Evolutionary conservation across 2,329 filamentous ascomycete species (phyloP), one percentile per base, ranked within the genome.

Genomic region (Zasmidium angulare): DNA sequence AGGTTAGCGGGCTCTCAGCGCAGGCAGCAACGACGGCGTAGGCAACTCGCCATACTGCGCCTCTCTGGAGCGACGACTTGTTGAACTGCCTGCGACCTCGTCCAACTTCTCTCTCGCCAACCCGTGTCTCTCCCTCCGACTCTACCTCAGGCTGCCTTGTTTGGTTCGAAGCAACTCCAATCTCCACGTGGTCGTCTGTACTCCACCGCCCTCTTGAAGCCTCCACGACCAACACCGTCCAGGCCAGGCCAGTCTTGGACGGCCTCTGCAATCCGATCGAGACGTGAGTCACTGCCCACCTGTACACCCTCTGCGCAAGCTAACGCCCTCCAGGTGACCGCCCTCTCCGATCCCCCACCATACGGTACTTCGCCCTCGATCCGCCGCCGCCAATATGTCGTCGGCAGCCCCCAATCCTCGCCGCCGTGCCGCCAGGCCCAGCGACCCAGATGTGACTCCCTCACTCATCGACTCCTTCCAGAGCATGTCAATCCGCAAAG

Each of bases 401-500:
- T 59, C 66, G 58, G 59, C 74, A 68, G 66, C 68, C 64, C 70
- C 70, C 63, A 73, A 80, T 66, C 78, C 78, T 67, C 78, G 79
- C 66, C 78, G 79, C 67, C 76, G 77, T 51, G 73, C 77, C 50
- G 69, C 76, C 62, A 71, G 73, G 70, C 69, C 67, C 58, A 67
- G 62, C 56, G 63, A 62, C 68, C 71, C 66, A 66, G 70, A 62
- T 69, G 64, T 72, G 66, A 69, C 69, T 66, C 62, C 75, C 71
- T 66, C 73, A 69, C 71, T 73, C 23, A 64, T 71, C 64, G 71
- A 73, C 55, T 71, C 68, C 31, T 73, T 75, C 63, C 70, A 72
- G 62, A 73, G 71, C 70, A 78, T 79, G 75, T 74, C 72, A 54
- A 73, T 82, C 63, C 77, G 77, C 68, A 81, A 81, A 72, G 75